A percentile compares a stretch with the other conserved stretches of the same genome.
Conservation (phyloP, 306 rosid genomes). For the Styphnolobium japonicum region DNA sequence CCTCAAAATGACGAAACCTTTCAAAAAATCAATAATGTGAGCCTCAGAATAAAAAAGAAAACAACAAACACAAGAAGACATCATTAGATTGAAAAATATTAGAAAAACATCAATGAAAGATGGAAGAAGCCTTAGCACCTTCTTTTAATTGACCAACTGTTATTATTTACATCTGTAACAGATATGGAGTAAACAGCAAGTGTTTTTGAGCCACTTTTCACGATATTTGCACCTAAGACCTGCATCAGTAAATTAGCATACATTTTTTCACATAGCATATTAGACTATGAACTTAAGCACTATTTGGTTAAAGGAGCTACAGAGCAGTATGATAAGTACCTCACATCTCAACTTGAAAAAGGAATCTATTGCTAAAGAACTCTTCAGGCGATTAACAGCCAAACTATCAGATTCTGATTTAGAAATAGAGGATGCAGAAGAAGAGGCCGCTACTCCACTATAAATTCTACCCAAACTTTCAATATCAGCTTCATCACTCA, state of each 20-base stretch:
- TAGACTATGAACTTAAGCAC: constrained; percentile 8
- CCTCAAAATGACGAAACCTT: constrained; percentile 99
- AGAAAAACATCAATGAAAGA: constrained; percentile 17
- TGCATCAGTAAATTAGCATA: constrained; percentile 48
- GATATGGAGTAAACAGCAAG: constrained; percentile 96
- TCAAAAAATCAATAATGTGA: constrained; percentile 8
- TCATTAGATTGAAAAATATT: neutral
- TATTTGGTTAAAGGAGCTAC: constrained; percentile 13
- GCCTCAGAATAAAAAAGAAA: neutral
- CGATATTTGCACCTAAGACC: constrained; percentile 96
- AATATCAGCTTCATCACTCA: constrained; percentile 69
- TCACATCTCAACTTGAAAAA: constrained; percentile 94
- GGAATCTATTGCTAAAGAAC: constrained; percentile 59
- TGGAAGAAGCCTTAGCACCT: constrained; percentile 55
- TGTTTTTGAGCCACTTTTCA: constrained; percentile 87
- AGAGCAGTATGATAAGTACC: constrained; percentile 49
- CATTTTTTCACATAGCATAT: constrained; percentile 25
- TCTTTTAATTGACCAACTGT: constrained; percentile 97
- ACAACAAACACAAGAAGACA: constrained; percentile 1
- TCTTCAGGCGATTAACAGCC: constrained; percentile 52
- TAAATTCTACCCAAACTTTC: constrained; percentile 71
- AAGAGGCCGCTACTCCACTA: constrained; percentile 88
- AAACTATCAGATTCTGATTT: constrained; percentile 37
- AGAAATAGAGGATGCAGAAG: constrained; percentile 59
- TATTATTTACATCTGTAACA: constrained; percentile 78